phyloP scores from a whole-genome alignment of 352 stramenopile species.

The Phytophthora ramorum region DNA sequence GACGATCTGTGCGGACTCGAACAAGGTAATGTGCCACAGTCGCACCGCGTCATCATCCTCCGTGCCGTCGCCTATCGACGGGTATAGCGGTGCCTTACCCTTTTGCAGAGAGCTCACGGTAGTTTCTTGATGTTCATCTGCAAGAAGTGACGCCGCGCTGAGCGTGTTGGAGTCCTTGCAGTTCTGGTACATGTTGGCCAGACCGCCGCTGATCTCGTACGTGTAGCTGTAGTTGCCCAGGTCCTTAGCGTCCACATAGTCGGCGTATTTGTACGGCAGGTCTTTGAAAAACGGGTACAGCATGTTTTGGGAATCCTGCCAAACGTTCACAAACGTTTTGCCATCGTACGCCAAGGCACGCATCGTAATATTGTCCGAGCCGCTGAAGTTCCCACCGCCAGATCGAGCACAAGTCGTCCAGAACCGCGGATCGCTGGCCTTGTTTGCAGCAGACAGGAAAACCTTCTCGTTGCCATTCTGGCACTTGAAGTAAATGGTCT shows the following conservation, averaged over 20 bases:
- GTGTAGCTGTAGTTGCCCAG: slow-evolving; percentile 65
- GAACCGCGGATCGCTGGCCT: slow-evolving; percentile 41
- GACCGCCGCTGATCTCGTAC: slow-evolving; percentile 50
- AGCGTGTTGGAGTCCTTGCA: slow-evolving; percentile 51
- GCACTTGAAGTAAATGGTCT: slow-evolving; percentile 68
- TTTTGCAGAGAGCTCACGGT: not conserved
- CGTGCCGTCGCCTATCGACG: slow-evolving; percentile 22
- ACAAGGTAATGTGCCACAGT: slow-evolving; percentile 49
- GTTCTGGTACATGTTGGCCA: slow-evolving; percentile 59
- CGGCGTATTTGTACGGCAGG: slow-evolving; percentile 42
- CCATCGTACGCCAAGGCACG: slow-evolving; percentile 9
- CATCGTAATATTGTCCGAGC: slow-evolving; percentile 43
- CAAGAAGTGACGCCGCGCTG: slow-evolving; percentile 4
- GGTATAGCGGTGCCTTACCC: slow-evolving; percentile 2
- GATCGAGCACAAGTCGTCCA: slow-evolving; percentile 43
- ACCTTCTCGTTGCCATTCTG: slow-evolving; percentile 35
- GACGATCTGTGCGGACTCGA: slow-evolving; percentile 44
- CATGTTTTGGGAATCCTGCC: slow-evolving; percentile 37
- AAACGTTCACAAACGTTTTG: slow-evolving; percentile 45
- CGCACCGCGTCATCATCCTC: slow-evolving; percentile 34
- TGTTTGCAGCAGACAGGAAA: slow-evolving; percentile 27
- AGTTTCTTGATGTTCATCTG: slow-evolving; percentile 1
- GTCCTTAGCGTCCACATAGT: slow-evolving; percentile 58
- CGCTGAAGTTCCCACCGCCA: slow-evolving; percentile 27
- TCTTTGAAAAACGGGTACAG: slow-evolving; percentile 73